Base-by-base conservation (phyloP, 768 basidiomycete species). In the Imleria badia region DNA sequence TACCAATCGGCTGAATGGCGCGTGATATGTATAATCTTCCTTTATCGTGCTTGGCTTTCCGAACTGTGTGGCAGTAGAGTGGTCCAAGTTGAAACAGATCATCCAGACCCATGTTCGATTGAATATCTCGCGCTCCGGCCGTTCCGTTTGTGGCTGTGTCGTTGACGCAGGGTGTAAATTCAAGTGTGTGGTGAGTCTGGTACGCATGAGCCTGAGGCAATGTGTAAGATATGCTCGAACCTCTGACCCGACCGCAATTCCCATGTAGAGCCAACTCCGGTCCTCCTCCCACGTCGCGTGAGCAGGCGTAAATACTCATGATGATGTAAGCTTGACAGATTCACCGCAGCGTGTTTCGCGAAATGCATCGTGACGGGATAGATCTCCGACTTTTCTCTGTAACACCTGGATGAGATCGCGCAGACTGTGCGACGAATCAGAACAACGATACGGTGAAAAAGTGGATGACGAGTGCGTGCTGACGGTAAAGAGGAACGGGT, bases 311-410 rank as follows among this genome's bases (percentile, higher is more conserved):
- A 44, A 87, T 80, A 58, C 85, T 87, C 87, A 92, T 86, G 48
- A 97, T 76, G 45, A 97, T 85, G 63, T 95, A 97, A 4, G 94
- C 94, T 67, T 97, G 94, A 48, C 88, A 87, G n/a, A n/a, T 85
- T 89, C 1, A 88, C 88, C 3, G 89, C 90, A 0, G 89, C 85
- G 59, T 87, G 85, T 61, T 88, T 89, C 3, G 90, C 90, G 56
- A 91, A 92, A 66, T 91, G 89, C 90, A 91, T 92, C 11, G 90
- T 89, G 52, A 91, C 86, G 1, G 87, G 86, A 60, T 92, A 91
- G 36, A 95, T 86, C 65, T 91, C 88, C 0, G 89, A 87, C 62
- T 89, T 89, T 53, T 88, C 87, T 1, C 76, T 59, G 62, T 89
- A 86, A 68, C 90, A 94, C 39, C 92, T 76, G 1, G 91, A 91